phyloP scores from a whole-genome alignment of 1,284 basidiomycete species.

The Leccinum pachyderme region DNA sequence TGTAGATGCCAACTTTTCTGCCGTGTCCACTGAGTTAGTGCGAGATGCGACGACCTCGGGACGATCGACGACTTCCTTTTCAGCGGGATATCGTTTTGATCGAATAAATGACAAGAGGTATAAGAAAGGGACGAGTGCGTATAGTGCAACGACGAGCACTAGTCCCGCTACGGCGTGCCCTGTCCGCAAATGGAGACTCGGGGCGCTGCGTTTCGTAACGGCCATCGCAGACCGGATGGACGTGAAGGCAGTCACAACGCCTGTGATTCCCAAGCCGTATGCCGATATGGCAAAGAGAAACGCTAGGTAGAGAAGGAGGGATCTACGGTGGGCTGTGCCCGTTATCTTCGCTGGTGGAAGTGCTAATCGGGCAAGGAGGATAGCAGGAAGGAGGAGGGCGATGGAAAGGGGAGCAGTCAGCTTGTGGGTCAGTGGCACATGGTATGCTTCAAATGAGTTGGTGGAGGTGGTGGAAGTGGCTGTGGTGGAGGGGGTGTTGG shows the following conservation, averaged over 20 bases:
- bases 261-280: constrained; percentile 61
- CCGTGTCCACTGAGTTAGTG: constrained; percentile 41
- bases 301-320: constrained; percentile 37
- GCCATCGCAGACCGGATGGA: constrained; percentile 38
- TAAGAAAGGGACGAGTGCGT: constrained; percentile 51
- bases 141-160: constrained; percentile 58
- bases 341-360: constrained; percentile 39
- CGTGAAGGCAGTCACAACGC: constrained; percentile 61
- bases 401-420: constrained; percentile 62
- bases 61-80: constrained; percentile 21
- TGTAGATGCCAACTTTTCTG: constrained; percentile 47
- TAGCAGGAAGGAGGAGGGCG: constrained; percentile 51
- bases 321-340: constrained; percentile 22
- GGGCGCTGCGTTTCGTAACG: constrained; percentile 34
- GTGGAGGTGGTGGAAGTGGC: constrained; percentile 24
- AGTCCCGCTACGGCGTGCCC: constrained; percentile 62
- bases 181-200: constrained; percentile 48
- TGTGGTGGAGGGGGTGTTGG: constrained; percentile 24
- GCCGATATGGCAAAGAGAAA: constrained; percentile 44
- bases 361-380: constrained; percentile 54
- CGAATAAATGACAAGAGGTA: constrained; percentile 36
- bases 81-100: constrained; percentile 11
- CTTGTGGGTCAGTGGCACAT: constrained; percentile 64
- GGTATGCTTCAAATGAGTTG: constrained; percentile 34
- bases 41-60: constrained; percentile 30